Evolutionary conservation across 352 stramenopile genomes (phyloP).

Genomic region (Detonula confervacea): DNA sequence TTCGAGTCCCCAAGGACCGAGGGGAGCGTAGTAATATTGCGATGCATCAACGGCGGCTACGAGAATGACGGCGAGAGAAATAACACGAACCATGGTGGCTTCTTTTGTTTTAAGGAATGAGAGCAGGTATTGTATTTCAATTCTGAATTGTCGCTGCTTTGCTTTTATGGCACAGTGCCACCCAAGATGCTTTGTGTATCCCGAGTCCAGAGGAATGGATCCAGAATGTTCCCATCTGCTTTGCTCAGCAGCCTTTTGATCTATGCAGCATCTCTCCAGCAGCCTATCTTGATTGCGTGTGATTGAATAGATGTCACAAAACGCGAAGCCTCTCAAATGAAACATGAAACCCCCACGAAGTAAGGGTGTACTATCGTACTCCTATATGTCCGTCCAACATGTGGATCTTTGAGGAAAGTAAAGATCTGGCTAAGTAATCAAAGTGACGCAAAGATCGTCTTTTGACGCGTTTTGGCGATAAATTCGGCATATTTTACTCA

Average conservation of each 20-base stretch:
- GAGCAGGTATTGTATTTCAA: too few species aligned
- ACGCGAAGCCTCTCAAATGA: neutral
- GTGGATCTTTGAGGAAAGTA: too few species aligned
- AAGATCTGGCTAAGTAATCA: too few species aligned
- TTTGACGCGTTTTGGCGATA: too few species aligned
- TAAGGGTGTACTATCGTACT: too few species aligned
- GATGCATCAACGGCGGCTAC: constrained; percentile 14
- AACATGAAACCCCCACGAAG: too few species aligned
- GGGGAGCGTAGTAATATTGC: constrained; percentile 42
- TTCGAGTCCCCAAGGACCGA: constrained; percentile 48
- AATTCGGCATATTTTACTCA: too few species aligned
- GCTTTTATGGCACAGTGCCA: neutral
- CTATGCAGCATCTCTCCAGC: neutral
- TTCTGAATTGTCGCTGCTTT: neutral
- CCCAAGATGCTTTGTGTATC: neutral
- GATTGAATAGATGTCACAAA: neutral
- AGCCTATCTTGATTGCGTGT: neutral
- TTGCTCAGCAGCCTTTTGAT: neutral
- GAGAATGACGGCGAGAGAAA: constrained; percentile 26
- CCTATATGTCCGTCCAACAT: too few species aligned
- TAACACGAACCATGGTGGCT: constrained; percentile 25
- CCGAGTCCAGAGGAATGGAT: neutral
- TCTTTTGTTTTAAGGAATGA: neutral
- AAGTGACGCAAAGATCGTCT: too few species aligned
- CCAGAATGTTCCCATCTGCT: neutral